phyloP scores from a whole-genome alignment of 768 basidiomycete genomes.

The Panaeolus cyanescens region DNA sequence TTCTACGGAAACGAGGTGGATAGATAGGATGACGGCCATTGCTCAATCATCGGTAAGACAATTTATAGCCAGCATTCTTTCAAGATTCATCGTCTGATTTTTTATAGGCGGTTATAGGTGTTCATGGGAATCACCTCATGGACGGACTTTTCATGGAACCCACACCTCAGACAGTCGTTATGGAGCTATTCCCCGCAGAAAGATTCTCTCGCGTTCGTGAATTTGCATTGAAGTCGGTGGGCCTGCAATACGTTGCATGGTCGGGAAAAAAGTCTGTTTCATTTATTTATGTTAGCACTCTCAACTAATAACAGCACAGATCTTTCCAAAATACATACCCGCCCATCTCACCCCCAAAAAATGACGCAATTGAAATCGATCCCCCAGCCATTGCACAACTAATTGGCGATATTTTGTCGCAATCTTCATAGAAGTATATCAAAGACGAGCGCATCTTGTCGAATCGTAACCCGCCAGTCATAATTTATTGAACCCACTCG shows the following conservation, averaged over 20 bases:
- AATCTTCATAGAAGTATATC: background rate
- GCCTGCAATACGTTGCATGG: slow-evolving; percentile 64
- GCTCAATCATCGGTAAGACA: slow-evolving; percentile 71
- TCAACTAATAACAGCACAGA: slow-evolving; percentile 24
- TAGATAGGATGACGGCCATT: slow-evolving; percentile 63
- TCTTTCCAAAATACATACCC: slow-evolving; percentile 37
- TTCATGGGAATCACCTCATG: slow-evolving; percentile 60
- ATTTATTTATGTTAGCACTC: background rate
- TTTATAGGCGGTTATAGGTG: slow-evolving; percentile 59
- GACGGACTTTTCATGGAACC: slow-evolving; percentile 74
- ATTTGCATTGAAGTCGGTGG: slow-evolving; percentile 52
- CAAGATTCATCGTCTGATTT: slow-evolving; percentile 9
- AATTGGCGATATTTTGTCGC: slow-evolving; percentile 28
- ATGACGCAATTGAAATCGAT: slow-evolving; percentile 36
- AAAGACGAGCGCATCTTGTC: too few relatives aligned
- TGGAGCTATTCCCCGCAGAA: slow-evolving; percentile 78
- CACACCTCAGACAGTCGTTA: slow-evolving; percentile 58
- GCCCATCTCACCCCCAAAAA: slow-evolving; percentile 22
- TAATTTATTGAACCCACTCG: background rate
- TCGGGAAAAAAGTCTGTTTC: slow-evolving; percentile 38
- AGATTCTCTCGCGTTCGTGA: slow-evolving; percentile 66
- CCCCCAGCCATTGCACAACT: slow-evolving; percentile 38
- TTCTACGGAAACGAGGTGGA: slow-evolving; percentile 54
- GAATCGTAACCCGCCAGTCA: too few relatives aligned
- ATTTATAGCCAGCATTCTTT: slow-evolving; percentile 23